Base-by-base conservation (phyloP, 106 monocot species). In the Platanthera zijinensis region DNA sequence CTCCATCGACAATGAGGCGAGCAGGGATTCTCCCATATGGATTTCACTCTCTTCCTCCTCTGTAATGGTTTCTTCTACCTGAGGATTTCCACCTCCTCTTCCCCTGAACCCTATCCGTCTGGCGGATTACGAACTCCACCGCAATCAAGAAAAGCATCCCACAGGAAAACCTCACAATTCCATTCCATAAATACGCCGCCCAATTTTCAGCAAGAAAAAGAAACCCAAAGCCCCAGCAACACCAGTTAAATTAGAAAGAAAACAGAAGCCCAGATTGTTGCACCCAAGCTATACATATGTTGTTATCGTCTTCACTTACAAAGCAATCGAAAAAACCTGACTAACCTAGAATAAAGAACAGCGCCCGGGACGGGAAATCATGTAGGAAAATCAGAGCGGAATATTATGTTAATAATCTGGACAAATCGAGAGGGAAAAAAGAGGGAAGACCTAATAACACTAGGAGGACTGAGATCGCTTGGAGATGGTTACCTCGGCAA, bases 81-180 rank as follows among this genome's bases (percentile, higher is more conserved):
- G 18, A 57, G 57, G 46, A 75, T 70, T 78, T 86, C 77, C 66
- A 30, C 64, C 80, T 79, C 61, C 63, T 50, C 46, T 51, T 73
- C 73, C 28, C 19, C 49, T 22, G 59, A 59, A 9, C 69, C 78
- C 87, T 84, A 81, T 82, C 84, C 76, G 64, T 79, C 76, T 18
- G 84, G 84, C 4, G 84, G 84, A 57, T 79, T 82, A 15, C 81
- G 78, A 52, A 82, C 72, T 81, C 87, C 84, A 48, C 87, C 87
- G 57, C 87, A 84, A 39, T 87, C 87, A 57, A 87, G 15, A 50
- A 87, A 84, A 61, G 84, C 87, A 74, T 87, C 87, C 87, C 87
- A 87, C 52, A 87, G 75, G 73, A 87, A 84, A 56, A 63, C 81
- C 56, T 87, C 81, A 76, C 76, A 73, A 64, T 51, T 73, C 79